Percentiles rank a stretch among this genome's conserved stretches.
These are phyloP conservation scores for Linum tenue DNA, from an alignment of 345 rosid species.

Conservation along the genomic window DNA sequence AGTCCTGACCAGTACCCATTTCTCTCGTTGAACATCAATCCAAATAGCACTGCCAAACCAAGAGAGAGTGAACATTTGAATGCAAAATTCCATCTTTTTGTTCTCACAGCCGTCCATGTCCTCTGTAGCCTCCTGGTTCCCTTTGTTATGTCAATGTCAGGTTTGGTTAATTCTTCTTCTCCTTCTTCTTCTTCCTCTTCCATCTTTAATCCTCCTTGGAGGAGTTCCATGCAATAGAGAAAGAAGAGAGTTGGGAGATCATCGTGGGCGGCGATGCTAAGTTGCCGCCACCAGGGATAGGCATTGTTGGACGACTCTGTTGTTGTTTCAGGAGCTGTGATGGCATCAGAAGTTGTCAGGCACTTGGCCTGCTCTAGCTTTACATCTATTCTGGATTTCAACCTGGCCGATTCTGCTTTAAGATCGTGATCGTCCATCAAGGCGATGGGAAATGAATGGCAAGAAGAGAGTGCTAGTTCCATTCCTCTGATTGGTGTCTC, in stretches of 20 bases:
- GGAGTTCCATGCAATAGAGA: constrained; percentile 42
- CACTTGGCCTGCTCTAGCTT: constrained; percentile 29
- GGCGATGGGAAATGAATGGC: constrained; percentile 41
- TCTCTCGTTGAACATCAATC: constrained; percentile 37
- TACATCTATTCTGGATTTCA: constrained; percentile 21
- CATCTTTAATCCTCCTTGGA: constrained; percentile 28
- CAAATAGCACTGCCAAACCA: constrained; percentile 55
- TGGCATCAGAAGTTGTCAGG: constrained; percentile 15
- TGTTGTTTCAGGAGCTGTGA: constrained; percentile 17
- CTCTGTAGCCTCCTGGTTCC: constrained; percentile 9
- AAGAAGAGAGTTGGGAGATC: constrained; percentile 44
- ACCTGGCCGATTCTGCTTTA: constrained; percentile 15
- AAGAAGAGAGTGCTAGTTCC: constrained; percentile 40
- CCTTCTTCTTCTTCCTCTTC: not conserved
- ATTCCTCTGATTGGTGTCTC: constrained; percentile 47
- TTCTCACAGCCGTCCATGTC: constrained; percentile 17
- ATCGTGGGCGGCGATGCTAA: constrained; percentile 22
- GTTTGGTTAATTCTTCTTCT: not conserved
- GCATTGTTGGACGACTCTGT: constrained; percentile 18
- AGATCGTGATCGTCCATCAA: constrained; percentile 27
- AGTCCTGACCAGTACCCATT: constrained; percentile 77
- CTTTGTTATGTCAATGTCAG: constrained; percentile 8
- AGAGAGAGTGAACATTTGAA: constrained; percentile 51
- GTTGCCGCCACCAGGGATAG: constrained; percentile 15
- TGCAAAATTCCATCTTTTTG: constrained; percentile 41